phyloP scores from a whole-genome alignment of 1,284 basidiomycete species.

The Inonotus obliquus region DNA sequence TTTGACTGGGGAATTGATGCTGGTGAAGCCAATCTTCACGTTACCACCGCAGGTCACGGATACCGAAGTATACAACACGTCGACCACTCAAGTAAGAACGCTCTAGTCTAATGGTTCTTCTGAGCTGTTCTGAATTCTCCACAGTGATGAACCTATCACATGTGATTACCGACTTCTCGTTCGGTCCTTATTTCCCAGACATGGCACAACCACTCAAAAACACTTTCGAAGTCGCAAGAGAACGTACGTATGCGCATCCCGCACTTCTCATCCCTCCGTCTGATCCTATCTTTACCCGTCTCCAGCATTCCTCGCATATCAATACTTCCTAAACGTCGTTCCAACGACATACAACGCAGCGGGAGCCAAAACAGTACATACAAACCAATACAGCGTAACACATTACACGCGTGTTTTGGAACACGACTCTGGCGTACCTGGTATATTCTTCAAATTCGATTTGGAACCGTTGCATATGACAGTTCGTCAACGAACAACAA shows the following conservation, averaged over 20 bases:
- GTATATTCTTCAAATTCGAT: conserved; percentile 97
- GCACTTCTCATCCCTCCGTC: not conserved
- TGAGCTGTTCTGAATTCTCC: not conserved
- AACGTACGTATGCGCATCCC: conserved; percentile 53
- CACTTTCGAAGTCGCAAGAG: conserved; percentile 76
- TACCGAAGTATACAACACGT: conserved; percentile 87
- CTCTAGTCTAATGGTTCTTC: conserved; percentile 7
- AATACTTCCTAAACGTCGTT: conserved; percentile 94
- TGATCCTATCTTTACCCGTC: not conserved
- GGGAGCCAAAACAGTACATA: conserved; percentile 58
- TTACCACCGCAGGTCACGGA: conserved; percentile 92
- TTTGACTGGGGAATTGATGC: not conserved
- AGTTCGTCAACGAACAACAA: conserved; percentile 83
- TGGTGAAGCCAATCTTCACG: conserved; percentile 72
- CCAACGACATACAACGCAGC: conserved; percentile 88
- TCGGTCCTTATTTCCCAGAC: conserved; percentile 94
- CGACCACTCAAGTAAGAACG: conserved; percentile 67
- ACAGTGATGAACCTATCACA: conserved; percentile 96
- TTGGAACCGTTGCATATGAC: conserved; percentile 86
- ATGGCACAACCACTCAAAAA: conserved; percentile 94
- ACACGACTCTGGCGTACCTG: conserved; percentile 80
- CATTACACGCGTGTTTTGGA: conserved; percentile 81
- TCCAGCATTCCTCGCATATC: conserved; percentile 88
- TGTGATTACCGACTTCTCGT: conserved; percentile 94
- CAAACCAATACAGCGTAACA: conserved; percentile 94